A percentile compares a stretch with the other conserved stretches of the same genome.
phyloP scores from a whole-genome alignment of 495 filamentous ascomycete genomes.

The Tuber indicum region DNA sequence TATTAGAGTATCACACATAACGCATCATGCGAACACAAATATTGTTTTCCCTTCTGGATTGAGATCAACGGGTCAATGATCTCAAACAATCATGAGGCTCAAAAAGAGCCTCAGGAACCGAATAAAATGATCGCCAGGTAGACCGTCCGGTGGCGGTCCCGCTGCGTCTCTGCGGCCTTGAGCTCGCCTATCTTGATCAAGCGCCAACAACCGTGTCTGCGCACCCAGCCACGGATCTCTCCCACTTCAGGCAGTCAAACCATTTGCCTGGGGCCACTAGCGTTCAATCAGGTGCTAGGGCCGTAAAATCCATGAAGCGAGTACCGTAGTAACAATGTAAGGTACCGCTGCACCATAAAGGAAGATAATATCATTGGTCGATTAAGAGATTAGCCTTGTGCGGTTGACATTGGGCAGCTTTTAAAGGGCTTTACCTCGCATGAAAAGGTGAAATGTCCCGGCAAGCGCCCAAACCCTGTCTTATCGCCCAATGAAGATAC shows the following conservation, averaged over 20 bases:
- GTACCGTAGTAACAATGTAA: not conserved
- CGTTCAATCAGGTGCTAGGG: not conserved
- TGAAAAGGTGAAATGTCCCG: not conserved
- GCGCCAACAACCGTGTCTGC: not conserved
- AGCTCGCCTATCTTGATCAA: not conserved
- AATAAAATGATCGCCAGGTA: not conserved
- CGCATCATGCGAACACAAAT: not conserved
- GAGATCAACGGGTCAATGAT: not conserved
- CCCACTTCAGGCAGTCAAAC: not conserved
- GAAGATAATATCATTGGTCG: not conserved
- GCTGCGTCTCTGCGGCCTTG: not conserved
- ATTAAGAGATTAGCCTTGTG: not conserved
- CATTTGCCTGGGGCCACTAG: not conserved
- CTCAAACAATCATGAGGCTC: not conserved
- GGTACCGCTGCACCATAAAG: not conserved
- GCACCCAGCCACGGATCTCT: not conserved
- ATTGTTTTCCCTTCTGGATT: not conserved
- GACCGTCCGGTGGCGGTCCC: not conserved
- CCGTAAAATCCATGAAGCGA: not conserved
- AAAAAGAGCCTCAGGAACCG: not conserved
- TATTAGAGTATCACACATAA: not conserved
- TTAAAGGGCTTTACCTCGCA: not conserved
- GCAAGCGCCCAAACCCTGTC: not conserved
- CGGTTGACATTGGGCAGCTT: not conserved
- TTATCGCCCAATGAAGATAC: not conserved